Percentiles rank a stretch among this genome's conserved stretches.
Evolutionary conservation across 1,284 basidiomycete species (phyloP).

Genomic region (Mycosarcoma mackinlayi): DNA sequence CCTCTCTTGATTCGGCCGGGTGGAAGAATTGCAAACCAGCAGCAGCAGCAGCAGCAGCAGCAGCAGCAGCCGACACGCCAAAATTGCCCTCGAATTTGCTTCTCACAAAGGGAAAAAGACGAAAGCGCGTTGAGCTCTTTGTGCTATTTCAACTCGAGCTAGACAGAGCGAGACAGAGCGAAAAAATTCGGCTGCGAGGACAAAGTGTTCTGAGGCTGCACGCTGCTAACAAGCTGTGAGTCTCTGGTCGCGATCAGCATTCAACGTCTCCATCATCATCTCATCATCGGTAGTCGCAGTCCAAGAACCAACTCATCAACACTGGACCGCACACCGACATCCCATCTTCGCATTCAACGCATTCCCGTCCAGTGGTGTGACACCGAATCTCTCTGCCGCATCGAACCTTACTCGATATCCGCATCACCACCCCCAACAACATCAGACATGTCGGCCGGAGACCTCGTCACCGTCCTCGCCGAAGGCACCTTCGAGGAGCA

Average conservation of each 20-base stretch:
- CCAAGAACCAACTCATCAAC: too few species aligned
- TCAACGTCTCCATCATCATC: not conserved
- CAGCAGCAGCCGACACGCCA: too few species aligned
- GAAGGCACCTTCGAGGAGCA: slow-evolving; percentile 65
- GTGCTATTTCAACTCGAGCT: too few species aligned
- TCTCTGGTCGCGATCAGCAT: slow-evolving; percentile 1
- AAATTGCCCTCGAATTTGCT: too few species aligned
- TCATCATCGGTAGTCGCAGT: slow-evolving; percentile 12
- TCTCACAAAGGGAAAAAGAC: not conserved
- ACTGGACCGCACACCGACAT: slow-evolving; percentile 8
- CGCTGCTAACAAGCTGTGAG: too few species aligned
- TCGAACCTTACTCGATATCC: too few species aligned
- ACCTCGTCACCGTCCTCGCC: slow-evolving; percentile 64
- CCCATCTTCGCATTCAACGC: not conserved
- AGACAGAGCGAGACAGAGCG: not conserved
- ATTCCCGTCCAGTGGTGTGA: not conserved
- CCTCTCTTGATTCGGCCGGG: slow-evolving; percentile 24
- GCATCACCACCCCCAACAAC: not conserved
- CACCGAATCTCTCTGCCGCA: not conserved
- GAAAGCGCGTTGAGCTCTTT: slow-evolving; percentile 6
- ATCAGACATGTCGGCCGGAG: slow-evolving; percentile 50
- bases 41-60: too few species aligned
- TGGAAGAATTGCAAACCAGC: slow-evolving; percentile 21
- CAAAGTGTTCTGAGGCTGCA: not conserved
- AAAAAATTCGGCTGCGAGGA: slow-evolving; percentile 1